Evolutionary conservation across 2,329 filamentous ascomycete species (phyloP).

Genomic region (Aureobasidium leucospermi): DNA sequence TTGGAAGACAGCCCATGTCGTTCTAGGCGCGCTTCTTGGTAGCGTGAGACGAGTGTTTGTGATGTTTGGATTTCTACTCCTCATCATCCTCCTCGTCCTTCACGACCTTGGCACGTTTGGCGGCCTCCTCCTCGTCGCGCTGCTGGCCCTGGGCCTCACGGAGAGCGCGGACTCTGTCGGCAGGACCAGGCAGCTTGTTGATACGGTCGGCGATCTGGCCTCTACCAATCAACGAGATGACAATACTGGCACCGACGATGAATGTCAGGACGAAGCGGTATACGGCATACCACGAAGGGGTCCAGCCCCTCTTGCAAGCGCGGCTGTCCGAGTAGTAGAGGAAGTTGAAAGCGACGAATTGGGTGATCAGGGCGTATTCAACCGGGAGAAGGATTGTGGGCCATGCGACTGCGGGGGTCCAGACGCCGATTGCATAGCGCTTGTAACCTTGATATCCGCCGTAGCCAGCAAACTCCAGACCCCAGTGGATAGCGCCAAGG

Average conservation of each 20-base stretch:
- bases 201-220: conserved; percentile 63
- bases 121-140: conserved; percentile 26
- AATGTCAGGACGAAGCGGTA: conserved; percentile 92
- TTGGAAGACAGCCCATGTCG: background rate
- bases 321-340: conserved; percentile 79
- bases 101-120: conserved; percentile 21
- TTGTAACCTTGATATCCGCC: conserved; percentile 62
- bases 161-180: conserved; percentile 44
- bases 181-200: conserved; percentile 35
- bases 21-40: background rate
- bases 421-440: conserved; percentile 76
- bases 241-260: conserved; percentile 75
- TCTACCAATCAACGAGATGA: conserved; percentile 72
- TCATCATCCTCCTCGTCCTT: conserved; percentile 18
- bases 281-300: conserved; percentile 75
- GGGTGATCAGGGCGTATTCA: conserved; percentile 76
- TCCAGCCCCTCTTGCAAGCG: conserved; percentile 67
- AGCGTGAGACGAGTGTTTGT: background rate
- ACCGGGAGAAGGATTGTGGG: conserved; percentile 78
- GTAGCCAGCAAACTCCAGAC: conserved; percentile 72
- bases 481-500: conserved; percentile 90
- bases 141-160: conserved; percentile 28
- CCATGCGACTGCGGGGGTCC: conserved; percentile 78
- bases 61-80: conserved; percentile 15
- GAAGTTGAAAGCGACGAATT: conserved; percentile 77